Conservation (phyloP, 163 green algal species). For the Volvox carteri region DNA sequence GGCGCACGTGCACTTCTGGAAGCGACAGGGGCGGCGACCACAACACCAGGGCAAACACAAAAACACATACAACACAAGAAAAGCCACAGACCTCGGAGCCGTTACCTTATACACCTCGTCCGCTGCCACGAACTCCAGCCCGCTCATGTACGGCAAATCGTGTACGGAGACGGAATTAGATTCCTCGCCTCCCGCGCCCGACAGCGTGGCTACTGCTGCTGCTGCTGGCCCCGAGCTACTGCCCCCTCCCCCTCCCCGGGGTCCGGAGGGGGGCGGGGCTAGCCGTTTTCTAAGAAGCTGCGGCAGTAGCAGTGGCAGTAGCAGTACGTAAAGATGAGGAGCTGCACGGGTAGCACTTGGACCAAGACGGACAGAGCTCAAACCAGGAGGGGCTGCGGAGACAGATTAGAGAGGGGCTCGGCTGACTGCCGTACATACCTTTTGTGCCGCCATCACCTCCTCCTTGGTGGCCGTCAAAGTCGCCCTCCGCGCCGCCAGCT, state of each 20-base stretch:
- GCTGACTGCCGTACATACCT: slow-evolving; percentile 69
- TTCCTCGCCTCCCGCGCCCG: neutral
- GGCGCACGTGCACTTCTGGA: too few species aligned
- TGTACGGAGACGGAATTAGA: neutral
- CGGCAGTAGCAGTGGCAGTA: neutral
- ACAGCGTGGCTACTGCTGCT: slow-evolving; percentile 15
- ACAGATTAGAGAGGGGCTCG: too few species aligned
- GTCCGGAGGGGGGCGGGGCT: slow-evolving; percentile 69
- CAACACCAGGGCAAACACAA: too few species aligned
- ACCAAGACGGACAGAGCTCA: too few species aligned
- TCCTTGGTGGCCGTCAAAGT: slow-evolving; percentile 62
- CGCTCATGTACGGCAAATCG: slow-evolving; percentile 62
- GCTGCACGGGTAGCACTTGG: too few species aligned
- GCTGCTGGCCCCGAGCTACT: slow-evolving; percentile 42
- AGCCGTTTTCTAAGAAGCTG: slow-evolving; percentile 79
- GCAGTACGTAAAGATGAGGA: too few species aligned
- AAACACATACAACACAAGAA: too few species aligned
- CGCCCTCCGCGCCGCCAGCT: slow-evolving; percentile 64
- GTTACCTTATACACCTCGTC: slow-evolving; percentile 88
- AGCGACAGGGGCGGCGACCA: too few species aligned
- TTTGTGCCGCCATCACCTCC: slow-evolving; percentile 80
- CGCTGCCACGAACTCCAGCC: slow-evolving; percentile 64
- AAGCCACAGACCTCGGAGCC: neutral
- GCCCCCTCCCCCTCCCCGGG: slow-evolving; percentile 9
- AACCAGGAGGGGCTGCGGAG: too few species aligned